phyloP scores from a whole-genome alignment of 2,329 filamentous ascomycete genomes.

The Cladosporium sp. region DNA sequence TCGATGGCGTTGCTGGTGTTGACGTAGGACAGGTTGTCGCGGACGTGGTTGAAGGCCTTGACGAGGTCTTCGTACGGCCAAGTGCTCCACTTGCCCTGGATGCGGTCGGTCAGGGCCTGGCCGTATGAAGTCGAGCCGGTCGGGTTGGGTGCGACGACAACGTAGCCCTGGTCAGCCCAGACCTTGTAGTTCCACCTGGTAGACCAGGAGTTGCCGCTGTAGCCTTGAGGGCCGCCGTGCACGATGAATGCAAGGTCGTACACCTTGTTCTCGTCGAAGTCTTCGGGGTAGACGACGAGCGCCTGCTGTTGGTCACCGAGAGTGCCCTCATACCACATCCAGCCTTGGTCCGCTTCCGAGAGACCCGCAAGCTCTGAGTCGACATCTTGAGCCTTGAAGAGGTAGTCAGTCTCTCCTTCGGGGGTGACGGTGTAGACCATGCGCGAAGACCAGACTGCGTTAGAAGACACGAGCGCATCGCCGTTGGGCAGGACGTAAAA shows the following conservation, averaged over 20 bases:
- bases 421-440: constrained; percentile 20
- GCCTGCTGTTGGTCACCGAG: constrained; percentile 23
- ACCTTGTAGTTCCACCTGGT: constrained; percentile 28
- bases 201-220: constrained; percentile 24
- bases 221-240: constrained; percentile 28
- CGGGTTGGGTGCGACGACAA: constrained; percentile 27
- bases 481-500: constrained; percentile 22
- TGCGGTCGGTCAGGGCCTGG: constrained; percentile 25
- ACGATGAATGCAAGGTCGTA: constrained; percentile 31
- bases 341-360: constrained; percentile 19
- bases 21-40: constrained; percentile 20
- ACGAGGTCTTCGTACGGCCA: constrained; percentile 25
- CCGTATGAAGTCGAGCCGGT: constrained; percentile 28
- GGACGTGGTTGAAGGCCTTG: constrained; percentile 20
- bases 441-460: constrained; percentile 20
- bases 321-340: constrained; percentile 24
- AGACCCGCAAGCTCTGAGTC: constrained; percentile 22
- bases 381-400: constrained; percentile 23
- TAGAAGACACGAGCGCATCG: constrained; percentile 20
- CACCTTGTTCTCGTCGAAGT: constrained; percentile 23
- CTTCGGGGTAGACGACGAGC: constrained; percentile 23
- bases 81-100: constrained; percentile 21
- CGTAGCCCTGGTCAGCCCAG: constrained; percentile 30
- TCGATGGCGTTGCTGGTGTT: constrained; percentile 24
- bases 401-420: constrained; percentile 17